Base-by-base conservation (phyloP, 2,329 filamentous ascomycete genomes). In the Diaporthe ilicicola region DNA sequence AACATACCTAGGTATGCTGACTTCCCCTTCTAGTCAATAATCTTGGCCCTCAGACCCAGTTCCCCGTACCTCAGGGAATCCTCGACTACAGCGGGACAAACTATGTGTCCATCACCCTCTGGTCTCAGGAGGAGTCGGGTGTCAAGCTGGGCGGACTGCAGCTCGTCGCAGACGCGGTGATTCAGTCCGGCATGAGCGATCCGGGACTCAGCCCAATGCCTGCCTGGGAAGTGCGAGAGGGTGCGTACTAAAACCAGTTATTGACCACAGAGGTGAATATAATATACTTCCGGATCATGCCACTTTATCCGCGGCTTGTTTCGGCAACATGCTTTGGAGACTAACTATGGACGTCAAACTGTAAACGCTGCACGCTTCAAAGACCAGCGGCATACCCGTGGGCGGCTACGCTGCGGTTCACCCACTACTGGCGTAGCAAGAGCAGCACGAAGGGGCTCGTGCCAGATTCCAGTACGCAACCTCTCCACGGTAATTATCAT, bases 1-100 rank as follows among this genome's bases (percentile, higher is more conserved):
- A 37, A 12, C 3, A 24, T 19, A n/a, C n/a, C n/a, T n/a, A n/a
- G n/a, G n/a, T n/a, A 10, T 24, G 7, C 55, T 64, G 22, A 64
- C 29, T 13, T 44, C 8, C 24, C 19, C 19, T 19, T 22, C 24
- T 83, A 67, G 79, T 89, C n/a, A 90, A 89, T 76, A 91, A 94
- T 73, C 84, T 94, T n/a, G 93, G 93, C 0, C 93, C 93, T 1
- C 92, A 95, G 81, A 89, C 86, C 0, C 84, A 79, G 2, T 95
- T 91, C 77, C 92, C 92, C 1, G 92, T 95, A 0, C 92, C 93
- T 0, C 88, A 94, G 81, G 92, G 92, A 27, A 85, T 95, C 27
- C 82, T 94, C 64, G 87, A 95, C 77, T 92, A 94, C 78, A 83
- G 85, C 5, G 92, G 92, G 0, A 86, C 84, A 39, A 95, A 95